Evolutionary conservation across 352 stramenopile genomes (phyloP), one percentile per base, ranked within the genome.

Genomic region (Blastocystis sp.): DNA sequence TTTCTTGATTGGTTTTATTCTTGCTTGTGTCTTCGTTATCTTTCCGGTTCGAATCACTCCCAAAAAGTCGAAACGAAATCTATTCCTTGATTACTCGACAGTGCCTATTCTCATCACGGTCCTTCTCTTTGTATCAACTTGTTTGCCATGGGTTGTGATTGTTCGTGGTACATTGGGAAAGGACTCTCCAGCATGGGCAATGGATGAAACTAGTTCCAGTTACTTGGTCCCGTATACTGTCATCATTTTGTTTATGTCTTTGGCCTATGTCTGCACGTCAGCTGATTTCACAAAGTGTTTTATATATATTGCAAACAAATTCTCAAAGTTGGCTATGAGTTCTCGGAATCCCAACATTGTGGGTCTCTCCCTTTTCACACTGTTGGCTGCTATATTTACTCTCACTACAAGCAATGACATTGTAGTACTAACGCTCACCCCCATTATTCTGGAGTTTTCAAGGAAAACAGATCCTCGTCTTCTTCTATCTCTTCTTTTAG

Each of bases 331-430:
- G n/a, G 75, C 75, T 9, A 35, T 86, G 19, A 43, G 39, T 6
- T 86, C 75, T 12, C n/a, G 3, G 9, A 75, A 86, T 86, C 75
- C 75, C 14, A 66, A 42, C 42, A 86, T 86, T 24, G n/a, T 86
- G 16, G 75, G 75, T 46, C 24, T 86, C 21, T 75, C 75, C 61
- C 46, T 71, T n/a, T 86, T 86, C 24, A 77, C 57, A 14, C 24
- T 86, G 19, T 35, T 86, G n/a, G 32, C 75, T 12, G 75, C 75
- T 24, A 74, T 86, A 12, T 86, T 86, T 35, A 86, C 75, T 19
- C 75, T 86, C 5, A 54, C 66, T 1, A 86, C 75, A 12, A 86
- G 75, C 27, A 86, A 86, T 27, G 75, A 86, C 73, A 86, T 86
- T 42, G 75, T 86, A 12, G 54, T 86, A 43, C 61, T 86, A 9